Evolutionary conservation across 2,329 filamentous ascomycete species (phyloP), one percentile per base, ranked within the genome.

Genomic region (Colletotrichum graminicola): DNA sequence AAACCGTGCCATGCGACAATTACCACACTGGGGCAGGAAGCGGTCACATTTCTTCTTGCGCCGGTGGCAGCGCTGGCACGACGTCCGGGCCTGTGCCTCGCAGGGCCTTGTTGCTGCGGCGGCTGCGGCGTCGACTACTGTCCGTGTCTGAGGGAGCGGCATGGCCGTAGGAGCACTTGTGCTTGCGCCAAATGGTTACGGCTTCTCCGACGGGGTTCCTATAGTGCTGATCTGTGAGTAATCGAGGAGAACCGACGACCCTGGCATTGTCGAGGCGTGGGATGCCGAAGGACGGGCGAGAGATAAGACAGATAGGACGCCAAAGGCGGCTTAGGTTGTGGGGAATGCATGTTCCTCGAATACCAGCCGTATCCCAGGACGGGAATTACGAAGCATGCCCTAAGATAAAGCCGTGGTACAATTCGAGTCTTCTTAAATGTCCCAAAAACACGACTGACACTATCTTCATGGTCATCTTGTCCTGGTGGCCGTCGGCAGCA

Each of bases 11-110:
- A 75, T 73, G 18, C 74, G 74, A 73, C 83, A 84, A 52, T 82
- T 82, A 10, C 79, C 76, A 69, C 83, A 84, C 43, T 77, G 74
- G 1, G 83, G 82, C 26, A 84, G 70, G 1, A 66, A 71, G 14
- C 80, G 77, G 74, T 84, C 82, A 68, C 83, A 84, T 57, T 79
- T 78, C 77, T 84, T 84, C 74, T 84, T 84, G 29, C 82, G 75
- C 55, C 78, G 79, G 72, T 84, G 80, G 66, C 83, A 84, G 16
- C 83, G 77, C 32, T 78, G 76, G 71, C 82, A 83, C 10, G 81
- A 83, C 10, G 75, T 67, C 56, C 75, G 43, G 7, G 76, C 76
- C 23, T 69, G 68, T 2, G 70, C 26, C 14, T 54, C 51, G 29
- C 51, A 54, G 51, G 51, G 51, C 32, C 14, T 54, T 7, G 74